Base-by-base conservation (phyloP, 2,329 filamentous ascomycete genomes). In the Blastomyces silverae region DNA sequence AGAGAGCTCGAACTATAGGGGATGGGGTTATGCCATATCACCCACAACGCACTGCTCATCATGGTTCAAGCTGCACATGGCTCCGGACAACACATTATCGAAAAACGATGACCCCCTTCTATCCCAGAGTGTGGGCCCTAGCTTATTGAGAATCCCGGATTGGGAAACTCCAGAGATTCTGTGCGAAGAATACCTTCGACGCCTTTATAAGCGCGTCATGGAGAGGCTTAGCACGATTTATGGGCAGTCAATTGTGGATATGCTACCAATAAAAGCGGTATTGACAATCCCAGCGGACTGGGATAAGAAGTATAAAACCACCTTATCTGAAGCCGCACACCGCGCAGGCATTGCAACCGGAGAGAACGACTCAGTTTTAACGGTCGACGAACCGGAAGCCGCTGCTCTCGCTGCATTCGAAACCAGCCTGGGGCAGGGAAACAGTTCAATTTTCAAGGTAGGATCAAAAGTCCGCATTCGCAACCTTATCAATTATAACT, bases 1-100 rank as follows among this genome's bases (percentile, higher is more conserved):
- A 2, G 66, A 69, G 22, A 64, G 65, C n/a, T 42, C 37, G 25
- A 80, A 84, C 67, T 77, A 82, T 15, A 56, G 64, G 34, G 5
- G 11, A 10, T 71, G 66, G 66, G 69, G 69, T 1, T 64, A 65
- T 34, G 61, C 66, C 34, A 63, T 68, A 20, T 42, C 55, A 13
- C 15, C 62, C 2, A 58, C 28, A 3, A 61, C 64, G 62, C 44
- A 39, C 3, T 39, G 60, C 15, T 68, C 66, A 15, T 52, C 64
- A 1, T 71, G 68, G 70, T 66, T 67, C 50, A 71, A 71, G 34
- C 64, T 71, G 3, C n/a, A 58, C 13, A 64, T 71, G 57, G 67
- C 66, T 3, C 53, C 62, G 0, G 57, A 65, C 6, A 42, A 42
- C 17, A 28, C 53, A 10, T n/a, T 15, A 7, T 52, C 64, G 8